Base-by-base conservation (phyloP, 192 early-diverging fungal genomes). In the Linnemannia zychae region DNA sequence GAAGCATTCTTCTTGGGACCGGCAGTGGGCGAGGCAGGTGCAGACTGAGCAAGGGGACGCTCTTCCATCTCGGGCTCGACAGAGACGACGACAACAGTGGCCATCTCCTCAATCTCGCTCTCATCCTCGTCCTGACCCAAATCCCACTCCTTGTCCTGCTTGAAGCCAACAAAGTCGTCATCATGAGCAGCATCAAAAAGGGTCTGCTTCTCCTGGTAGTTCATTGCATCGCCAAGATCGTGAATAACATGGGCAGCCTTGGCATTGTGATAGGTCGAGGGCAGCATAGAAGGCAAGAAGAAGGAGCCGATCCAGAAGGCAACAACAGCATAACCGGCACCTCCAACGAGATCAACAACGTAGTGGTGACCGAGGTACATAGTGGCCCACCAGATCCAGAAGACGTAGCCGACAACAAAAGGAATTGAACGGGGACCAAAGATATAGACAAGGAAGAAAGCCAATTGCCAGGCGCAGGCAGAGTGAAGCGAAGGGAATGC, bases 311-410 rank as follows among this genome's bases (percentile, higher is more conserved):
- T 71, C 70, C 84, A 91, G 69, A 92, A 95, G 9, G 90, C 87
- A 20, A 93, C 88, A 12, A 90, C 81, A 7, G 94, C 91, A 83
- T 94, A 95, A 34, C 94, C 78, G 37, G 88, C 88, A 9, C 94
- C 94, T 50, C 92, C 94, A 34, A 93, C 88, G 20, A 95, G 74
- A 80, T 95, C 94, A 53, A 93, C 89, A 76, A 95, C 90, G 79
- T 95, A 95, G 76, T 95, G 94, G 76, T 94, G 94, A 1, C 91
- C 91, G 11, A 95, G 82, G 79, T 95, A 95, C 92, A 95, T 95
- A 76, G 94, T 95, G 0, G 93, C 91, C 94, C 92, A 94, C 94
- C 94, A 95, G 78, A 95, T 92, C 94, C 94, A 94, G 70, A 92
- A 87, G 16, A 92, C 89, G 85, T 95, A 94, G 28, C 78, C 71